These are phyloP conservation scores for Colletotrichum noveboracense DNA, from an alignment of 2,329 filamentous ascomycete genomes.

Conservation along the genomic window DNA sequence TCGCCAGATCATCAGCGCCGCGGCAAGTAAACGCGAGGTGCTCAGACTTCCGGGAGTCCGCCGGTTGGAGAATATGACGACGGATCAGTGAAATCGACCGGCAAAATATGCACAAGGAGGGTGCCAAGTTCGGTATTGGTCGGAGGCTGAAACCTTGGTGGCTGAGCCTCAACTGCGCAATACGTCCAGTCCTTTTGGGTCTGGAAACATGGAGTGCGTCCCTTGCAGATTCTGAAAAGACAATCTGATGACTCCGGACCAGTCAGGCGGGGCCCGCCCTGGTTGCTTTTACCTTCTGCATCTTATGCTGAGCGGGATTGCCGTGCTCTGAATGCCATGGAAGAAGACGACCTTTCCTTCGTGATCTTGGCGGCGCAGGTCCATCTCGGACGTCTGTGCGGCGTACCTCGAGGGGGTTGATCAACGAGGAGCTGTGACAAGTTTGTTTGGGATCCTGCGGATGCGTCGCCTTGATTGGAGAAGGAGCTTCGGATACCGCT, in stretches of 20 bases:
- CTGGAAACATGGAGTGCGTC: conserved; percentile 4
- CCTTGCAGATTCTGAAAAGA: conserved; percentile 12
- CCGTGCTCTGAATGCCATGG: not conserved
- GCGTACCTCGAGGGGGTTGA: not conserved
- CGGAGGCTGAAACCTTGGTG: conserved; percentile 20
- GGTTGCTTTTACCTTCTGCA: not conserved
- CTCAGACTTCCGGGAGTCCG: conserved; percentile 10
- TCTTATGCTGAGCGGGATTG: not conserved
- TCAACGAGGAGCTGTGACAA: conserved; percentile 19
- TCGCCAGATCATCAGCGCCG: not conserved
- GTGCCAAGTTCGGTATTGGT: conserved; percentile 18
- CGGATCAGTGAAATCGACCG: not conserved
- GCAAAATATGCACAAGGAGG: conserved; percentile 1
- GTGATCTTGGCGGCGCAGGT: not conserved
- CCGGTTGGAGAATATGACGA: not conserved
- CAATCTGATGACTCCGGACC: not conserved
- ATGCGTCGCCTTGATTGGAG: conserved; percentile 3
- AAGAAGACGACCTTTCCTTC: not conserved
- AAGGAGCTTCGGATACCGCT: not conserved
- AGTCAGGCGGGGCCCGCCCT: not conserved
- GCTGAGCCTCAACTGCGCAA: not conserved
- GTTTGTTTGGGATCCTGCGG: conserved; percentile 17
- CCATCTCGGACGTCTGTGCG: conserved; percentile 3
- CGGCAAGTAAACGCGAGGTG: conserved; percentile 18
- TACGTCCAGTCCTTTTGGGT: not conserved